These are phyloP conservation scores for Lycium barbarum DNA, from an alignment of 257 asterid genomes.

Conservation along the genomic window DNA sequence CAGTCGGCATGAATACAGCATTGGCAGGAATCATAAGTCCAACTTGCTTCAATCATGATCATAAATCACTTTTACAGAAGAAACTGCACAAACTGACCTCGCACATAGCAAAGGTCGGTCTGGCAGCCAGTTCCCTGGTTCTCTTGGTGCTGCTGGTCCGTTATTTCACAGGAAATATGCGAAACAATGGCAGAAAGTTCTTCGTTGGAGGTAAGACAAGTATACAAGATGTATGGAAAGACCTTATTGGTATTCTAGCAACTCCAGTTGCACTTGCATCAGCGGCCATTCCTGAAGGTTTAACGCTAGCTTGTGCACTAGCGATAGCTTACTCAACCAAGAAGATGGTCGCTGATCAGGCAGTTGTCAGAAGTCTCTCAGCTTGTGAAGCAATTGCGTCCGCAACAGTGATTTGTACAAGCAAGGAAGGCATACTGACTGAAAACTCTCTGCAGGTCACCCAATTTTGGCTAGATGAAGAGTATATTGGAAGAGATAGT, in stretches of 20 bases:
- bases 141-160: slow-evolving; percentile 54
- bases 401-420: slow-evolving; percentile 71
- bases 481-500: slow-evolving; percentile 31
- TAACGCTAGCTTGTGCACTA: slow-evolving; percentile 63
- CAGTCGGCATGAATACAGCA: slow-evolving; percentile 64
- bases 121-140: slow-evolving; percentile 52
- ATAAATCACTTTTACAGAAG: slow-evolving; percentile 61
- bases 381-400: slow-evolving; percentile 75
- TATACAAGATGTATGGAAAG: slow-evolving; percentile 42
- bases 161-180: slow-evolving; percentile 63
- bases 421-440: slow-evolving; percentile 64
- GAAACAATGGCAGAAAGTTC: slow-evolving; percentile 31
- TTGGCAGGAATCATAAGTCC: slow-evolving; percentile 66
- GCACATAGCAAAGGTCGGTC: slow-evolving; percentile 56
- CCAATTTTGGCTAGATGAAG: slow-evolving; percentile 45
- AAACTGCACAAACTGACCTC: slow-evolving; percentile 52
- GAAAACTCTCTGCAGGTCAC: slow-evolving; percentile 57
- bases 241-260: slow-evolving; percentile 56
- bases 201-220: slow-evolving; percentile 46
- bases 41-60: slow-evolving; percentile 40
- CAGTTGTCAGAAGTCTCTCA: slow-evolving; percentile 69
- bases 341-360: slow-evolving; percentile 63
- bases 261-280: slow-evolving; percentile 63
- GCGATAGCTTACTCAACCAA: slow-evolving; percentile 66
- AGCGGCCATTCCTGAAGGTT: slow-evolving; percentile 72